These are phyloP conservation scores for Neospermospora avenae DNA, from an alignment of 2,329 filamentous ascomycete species.

Conservation along the genomic window DNA sequence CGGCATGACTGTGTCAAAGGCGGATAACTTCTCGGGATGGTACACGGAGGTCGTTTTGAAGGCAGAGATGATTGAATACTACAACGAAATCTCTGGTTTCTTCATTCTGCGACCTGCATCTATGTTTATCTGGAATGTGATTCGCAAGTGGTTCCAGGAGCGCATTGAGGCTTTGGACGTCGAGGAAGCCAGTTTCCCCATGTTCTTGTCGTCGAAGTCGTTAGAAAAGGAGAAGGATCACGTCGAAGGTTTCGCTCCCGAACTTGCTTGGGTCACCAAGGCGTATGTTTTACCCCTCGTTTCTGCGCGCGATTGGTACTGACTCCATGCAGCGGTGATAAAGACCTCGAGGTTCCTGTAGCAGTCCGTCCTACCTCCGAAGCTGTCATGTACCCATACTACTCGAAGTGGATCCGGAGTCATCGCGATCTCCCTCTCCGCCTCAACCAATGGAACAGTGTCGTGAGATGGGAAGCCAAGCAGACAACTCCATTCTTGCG, in stretches of 20 bases:
- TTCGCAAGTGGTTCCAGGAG: slow-evolving; percentile 64
- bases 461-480: slow-evolving; percentile 96
- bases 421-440: slow-evolving; percentile 92
- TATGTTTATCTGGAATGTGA: slow-evolving; percentile 65
- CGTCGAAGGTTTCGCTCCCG: slow-evolving; percentile 96
- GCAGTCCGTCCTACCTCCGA: slow-evolving; percentile 67
- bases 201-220: slow-evolving; percentile 91
- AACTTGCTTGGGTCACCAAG: slow-evolving; percentile 85
- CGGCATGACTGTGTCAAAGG: slow-evolving; percentile 82
- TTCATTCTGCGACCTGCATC: slow-evolving; percentile 79
- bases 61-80: slow-evolving; percentile 97
- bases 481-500: slow-evolving; percentile 83
- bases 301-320: slow-evolving; percentile 23
- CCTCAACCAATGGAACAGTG: slow-evolving; percentile 96
- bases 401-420: slow-evolving; percentile 93
- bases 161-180: slow-evolving; percentile 89
- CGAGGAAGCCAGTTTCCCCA: slow-evolving; percentile 93
- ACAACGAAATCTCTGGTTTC: slow-evolving; percentile 87
- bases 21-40: slow-evolving; percentile 88
- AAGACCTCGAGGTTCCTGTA: slow-evolving; percentile 79
- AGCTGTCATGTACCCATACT: slow-evolving; percentile 93
- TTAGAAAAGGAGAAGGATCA: slow-evolving; percentile 81
- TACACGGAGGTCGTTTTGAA: slow-evolving; percentile 98
- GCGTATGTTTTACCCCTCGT: slow-evolving; percentile 49
- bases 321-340: slow-evolving; percentile 66